A percentile compares a stretch with the other conserved stretches of the same genome.
These are phyloP conservation scores for Suhomyces tanzawaensis DNA, from an alignment of 805 yeast species.

Conservation along the genomic window DNA sequence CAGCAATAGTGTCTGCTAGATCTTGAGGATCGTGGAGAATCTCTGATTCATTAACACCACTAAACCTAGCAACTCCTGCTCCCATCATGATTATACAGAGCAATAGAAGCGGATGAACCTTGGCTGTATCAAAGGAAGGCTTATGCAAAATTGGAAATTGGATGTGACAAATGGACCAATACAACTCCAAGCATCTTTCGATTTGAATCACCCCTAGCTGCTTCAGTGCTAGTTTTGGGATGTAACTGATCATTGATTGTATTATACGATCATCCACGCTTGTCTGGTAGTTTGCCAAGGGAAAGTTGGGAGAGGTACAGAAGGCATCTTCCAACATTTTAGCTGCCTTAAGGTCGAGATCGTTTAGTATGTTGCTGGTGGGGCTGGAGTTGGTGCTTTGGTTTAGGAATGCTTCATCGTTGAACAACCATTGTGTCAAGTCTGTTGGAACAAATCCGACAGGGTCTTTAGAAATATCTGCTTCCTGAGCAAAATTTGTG, in stretches of 20 bases:
- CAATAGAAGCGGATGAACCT: slow-evolving; percentile 4
- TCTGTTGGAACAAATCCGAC: neutral
- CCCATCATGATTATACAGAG: slow-evolving; percentile 6
- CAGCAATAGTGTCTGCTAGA: slow-evolving; percentile 5
- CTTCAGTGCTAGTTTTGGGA: neutral
- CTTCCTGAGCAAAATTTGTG: too few species aligned
- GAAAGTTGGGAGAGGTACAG: slow-evolving; percentile 3
- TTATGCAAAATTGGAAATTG: slow-evolving; percentile 6
- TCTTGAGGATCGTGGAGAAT: neutral
- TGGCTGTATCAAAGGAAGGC: slow-evolving; percentile 3
- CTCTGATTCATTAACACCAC: neutral
- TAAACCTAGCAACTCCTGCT: slow-evolving; percentile 1
- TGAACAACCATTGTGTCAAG: slow-evolving; percentile 4
- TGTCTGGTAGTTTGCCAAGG: neutral
- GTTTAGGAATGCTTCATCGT: slow-evolving; percentile 2
- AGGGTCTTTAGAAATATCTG: neutral
- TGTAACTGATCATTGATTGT: neutral
- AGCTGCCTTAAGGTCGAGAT: neutral
- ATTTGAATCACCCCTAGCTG: neutral
- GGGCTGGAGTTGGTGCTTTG: slow-evolving; percentile 1
- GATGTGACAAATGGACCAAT: slow-evolving; percentile 5
- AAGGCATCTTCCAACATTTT: slow-evolving; percentile 2
- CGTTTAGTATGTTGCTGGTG: neutral
- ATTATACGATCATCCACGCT: neutral
- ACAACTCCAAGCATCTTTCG: neutral